A percentile compares a stretch with the other conserved stretches of the same genome.
phyloP scores from a whole-genome alignment of 805 yeast genomes.

The Yarrowia sp. region DNA sequence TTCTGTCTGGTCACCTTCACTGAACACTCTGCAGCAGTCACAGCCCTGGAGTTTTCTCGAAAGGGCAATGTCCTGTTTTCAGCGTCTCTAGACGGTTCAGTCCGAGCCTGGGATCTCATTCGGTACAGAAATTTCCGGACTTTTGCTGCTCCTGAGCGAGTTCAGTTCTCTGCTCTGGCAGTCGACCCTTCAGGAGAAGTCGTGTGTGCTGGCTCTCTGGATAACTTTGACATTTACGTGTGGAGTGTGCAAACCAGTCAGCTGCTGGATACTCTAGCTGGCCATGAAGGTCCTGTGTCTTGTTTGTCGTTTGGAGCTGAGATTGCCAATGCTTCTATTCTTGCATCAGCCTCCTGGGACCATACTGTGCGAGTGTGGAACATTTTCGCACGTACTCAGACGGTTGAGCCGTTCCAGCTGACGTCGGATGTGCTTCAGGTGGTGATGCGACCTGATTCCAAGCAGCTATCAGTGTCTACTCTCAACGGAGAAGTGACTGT shows the following conservation, averaged over 20 bases:
- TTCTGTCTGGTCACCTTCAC: constrained; percentile 89
- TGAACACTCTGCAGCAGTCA: constrained; percentile 87
- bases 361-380: constrained; percentile 91
- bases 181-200: constrained; percentile 97
- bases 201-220: constrained; percentile 90
- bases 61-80: constrained; percentile 89
- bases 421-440: constrained; percentile 79
- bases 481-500: constrained; percentile 82
- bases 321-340: constrained; percentile 50
- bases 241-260: constrained; percentile 98
- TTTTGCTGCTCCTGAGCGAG: constrained; percentile 83
- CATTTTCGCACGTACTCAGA: constrained; percentile 80
- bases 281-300: constrained; percentile 95
- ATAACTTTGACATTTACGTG: constrained; percentile 84
- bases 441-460: constrained; percentile 89
- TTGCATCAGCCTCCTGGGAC: constrained; percentile 97
- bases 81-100: constrained; percentile 92
- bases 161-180: constrained; percentile 84
- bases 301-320: constrained; percentile 81
- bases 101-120: constrained; percentile 93
- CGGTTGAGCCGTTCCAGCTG: constrained; percentile 86
- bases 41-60: constrained; percentile 82
- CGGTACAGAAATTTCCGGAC: constrained; percentile 93
- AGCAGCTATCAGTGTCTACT: constrained; percentile 82
- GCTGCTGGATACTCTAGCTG: constrained; percentile 78